These are phyloP conservation scores for Proliferodiscus dingleyae DNA, from an alignment of 2,329 filamentous ascomycete species.

Conservation along the genomic window DNA sequence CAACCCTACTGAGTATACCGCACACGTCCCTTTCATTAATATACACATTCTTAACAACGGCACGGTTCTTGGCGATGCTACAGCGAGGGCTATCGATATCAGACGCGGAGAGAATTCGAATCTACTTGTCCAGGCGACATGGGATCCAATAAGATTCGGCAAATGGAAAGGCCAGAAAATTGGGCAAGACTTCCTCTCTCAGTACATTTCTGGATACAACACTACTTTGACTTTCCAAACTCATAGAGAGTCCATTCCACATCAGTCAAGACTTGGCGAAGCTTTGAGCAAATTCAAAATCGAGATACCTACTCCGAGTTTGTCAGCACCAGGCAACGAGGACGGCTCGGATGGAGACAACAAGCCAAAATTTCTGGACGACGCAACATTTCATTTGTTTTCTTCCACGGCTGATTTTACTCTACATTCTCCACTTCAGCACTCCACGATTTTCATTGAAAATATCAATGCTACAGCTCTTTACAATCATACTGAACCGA, in stretches of 20 bases:
- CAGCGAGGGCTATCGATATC: constrained; percentile 58
- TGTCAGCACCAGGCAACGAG: constrained; percentile 51
- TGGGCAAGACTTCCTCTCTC: constrained; percentile 71
- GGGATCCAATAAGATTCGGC: constrained; percentile 63
- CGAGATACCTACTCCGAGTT: constrained; percentile 64
- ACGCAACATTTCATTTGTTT: constrained; percentile 80
- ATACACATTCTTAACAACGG: constrained; percentile 71
- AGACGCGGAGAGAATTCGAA: constrained; percentile 67
- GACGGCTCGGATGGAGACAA: constrained; percentile 39
- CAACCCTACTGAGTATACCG: constrained; percentile 85
- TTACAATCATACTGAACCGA: constrained; percentile 72
- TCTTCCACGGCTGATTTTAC: constrained; percentile 83
- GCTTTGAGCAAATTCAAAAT: constrained; percentile 69
- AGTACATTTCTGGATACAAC: constrained; percentile 85
- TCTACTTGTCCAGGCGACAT: constrained; percentile 62
- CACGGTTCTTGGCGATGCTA: constrained; percentile 70
- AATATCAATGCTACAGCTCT: constrained; percentile 78
- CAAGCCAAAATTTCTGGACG: constrained; percentile 68
- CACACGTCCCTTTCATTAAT: constrained; percentile 73
- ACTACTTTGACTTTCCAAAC: constrained; percentile 70
- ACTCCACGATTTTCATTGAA: constrained; percentile 72
- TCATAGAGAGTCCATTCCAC: constrained; percentile 68
- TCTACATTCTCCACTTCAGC: constrained; percentile 70
- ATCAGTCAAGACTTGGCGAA: constrained; percentile 65
- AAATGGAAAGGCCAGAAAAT: constrained; percentile 56